Evolutionary conservation across 2,329 filamentous ascomycete species (phyloP).

Genomic region (Penicillium corylophilum): DNA sequence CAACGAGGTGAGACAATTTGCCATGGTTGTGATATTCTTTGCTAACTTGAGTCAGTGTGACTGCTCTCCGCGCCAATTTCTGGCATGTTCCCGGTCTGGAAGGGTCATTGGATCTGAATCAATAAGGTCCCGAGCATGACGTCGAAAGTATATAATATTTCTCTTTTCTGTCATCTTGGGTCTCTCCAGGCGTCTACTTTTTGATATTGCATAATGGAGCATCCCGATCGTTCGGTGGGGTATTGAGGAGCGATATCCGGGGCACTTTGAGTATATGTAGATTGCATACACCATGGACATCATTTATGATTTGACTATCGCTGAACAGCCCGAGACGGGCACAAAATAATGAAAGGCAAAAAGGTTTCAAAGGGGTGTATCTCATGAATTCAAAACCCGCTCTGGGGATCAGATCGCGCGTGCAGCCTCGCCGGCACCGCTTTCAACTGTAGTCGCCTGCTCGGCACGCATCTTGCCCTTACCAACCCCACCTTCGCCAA

Average conservation of each 20-base stretch:
- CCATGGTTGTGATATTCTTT: background rate
- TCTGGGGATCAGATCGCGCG: conserved; percentile 45
- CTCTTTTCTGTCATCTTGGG: conserved; percentile 2
- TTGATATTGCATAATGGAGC: conserved; percentile 11
- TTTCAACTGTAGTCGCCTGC: conserved; percentile 57
- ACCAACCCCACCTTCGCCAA: conserved; percentile 73
- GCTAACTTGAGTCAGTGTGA: conserved; percentile 62
- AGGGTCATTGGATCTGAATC: conserved; percentile 63
- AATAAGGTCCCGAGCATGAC: conserved; percentile 28
- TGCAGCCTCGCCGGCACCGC: conserved; percentile 60
- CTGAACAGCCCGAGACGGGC: background rate
- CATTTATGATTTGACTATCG: conserved; percentile 1
- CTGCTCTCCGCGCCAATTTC: conserved; percentile 85
- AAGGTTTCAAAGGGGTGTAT: conserved; percentile 5
- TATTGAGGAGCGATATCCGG: background rate
- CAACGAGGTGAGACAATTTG: conserved; percentile 63
- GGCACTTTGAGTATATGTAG: conserved; percentile 7
- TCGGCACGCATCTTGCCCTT: conserved; percentile 54
- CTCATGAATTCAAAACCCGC: conserved; percentile 8
- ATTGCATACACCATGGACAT: background rate
- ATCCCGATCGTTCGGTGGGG: background rate
- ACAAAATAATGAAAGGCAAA: background rate
- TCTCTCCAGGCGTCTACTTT: conserved; percentile 8
- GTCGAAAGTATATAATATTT: conserved; percentile 6
- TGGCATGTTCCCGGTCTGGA: conserved; percentile 68